These are phyloP conservation scores for Polytrichum formosum DNA, from an alignment of 225 moss, liverwort and hornwort species.

Conservation along the genomic window DNA sequence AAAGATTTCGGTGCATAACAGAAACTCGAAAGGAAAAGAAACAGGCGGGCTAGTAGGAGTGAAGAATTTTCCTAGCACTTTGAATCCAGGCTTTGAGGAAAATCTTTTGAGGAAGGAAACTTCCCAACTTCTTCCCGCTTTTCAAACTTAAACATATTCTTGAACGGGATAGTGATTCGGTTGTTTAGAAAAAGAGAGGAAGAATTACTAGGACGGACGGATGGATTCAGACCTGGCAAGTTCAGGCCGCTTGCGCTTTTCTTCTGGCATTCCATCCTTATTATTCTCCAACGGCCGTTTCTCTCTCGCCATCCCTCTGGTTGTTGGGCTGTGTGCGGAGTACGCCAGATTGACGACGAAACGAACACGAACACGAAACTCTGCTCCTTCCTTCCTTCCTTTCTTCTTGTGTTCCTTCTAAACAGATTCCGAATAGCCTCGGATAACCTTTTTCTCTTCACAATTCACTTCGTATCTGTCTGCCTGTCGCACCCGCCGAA, in stretches of 20 bases:
- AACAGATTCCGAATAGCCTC: background rate
- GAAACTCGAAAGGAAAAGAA: no score
- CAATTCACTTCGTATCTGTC: background rate
- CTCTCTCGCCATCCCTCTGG: slow-evolving; percentile 67
- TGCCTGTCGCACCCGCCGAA: no score
- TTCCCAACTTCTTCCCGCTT: no score
- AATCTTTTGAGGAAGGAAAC: no score
- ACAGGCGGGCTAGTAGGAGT: no score
- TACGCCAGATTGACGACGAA: slow-evolving; percentile 36
- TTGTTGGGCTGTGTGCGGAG: slow-evolving; percentile 41
- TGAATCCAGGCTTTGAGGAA: no score
- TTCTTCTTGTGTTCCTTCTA: background rate
- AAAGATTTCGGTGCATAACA: no score
- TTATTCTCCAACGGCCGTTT: slow-evolving; percentile 72
- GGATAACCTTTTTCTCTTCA: background rate
- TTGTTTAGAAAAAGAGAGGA: background rate
- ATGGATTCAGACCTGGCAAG: slow-evolving; percentile 46
- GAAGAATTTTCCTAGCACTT: no score
- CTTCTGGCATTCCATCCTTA: slow-evolving; percentile 68
- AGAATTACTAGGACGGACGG: background rate
- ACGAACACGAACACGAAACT: background rate
- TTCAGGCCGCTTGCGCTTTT: slow-evolving; percentile 66
- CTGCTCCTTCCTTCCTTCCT: background rate
- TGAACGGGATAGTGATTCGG: no score
- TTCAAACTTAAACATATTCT: no score